Evolutionary conservation across 345 rosid genomes (phyloP), one percentile per base, ranked within the genome.

Genomic region (Lepidium didymum): DNA sequence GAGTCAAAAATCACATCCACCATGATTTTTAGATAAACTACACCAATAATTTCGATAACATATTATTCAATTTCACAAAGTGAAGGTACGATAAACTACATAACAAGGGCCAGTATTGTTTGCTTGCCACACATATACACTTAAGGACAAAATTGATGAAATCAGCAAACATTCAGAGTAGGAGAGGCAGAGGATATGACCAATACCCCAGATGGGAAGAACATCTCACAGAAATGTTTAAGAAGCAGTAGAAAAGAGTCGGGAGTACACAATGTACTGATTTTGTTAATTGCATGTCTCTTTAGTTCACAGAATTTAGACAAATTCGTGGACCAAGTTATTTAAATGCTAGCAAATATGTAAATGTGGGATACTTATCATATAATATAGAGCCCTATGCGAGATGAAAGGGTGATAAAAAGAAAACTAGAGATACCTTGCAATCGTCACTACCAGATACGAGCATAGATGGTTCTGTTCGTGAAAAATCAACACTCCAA

Each of bases 361-460:
- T 49, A 31, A 10, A 9, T 21, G 29, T 11, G 13, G 54, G 18
- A 21, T 7, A 40, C 38, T 12, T 56, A 14, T 7, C 19, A 47
- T 47, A 58, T 34, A 33, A 29, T 21, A 40, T 15, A 49, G 53
- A 53, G 19, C 62, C 42, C 14, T 29, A 41, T 19, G 31, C 12
- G 7, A 31, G 58, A 29, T 36, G n/a, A 10, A 31, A 27, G n/a
- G 21, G 13, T 29, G 19, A 21, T 14, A 35, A 19, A 2, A 0
- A 13, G 50, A 45, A 50, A 67, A n/a, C 53, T 67, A 70, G 52
- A 81, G 78, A 23, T 81, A 91, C 99, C 99, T 94, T 91, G 62
- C 96, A 89, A 73, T 94, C 99, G 70, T 94, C 99, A 38, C 99
- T 89, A 37, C 99, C 99, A 81, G 99, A 94, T 31, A 94, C 95